Percentiles rank a stretch among this genome's conserved stretches.
phyloP scores from a whole-genome alignment of 495 filamentous ascomycete genomes.

The Polyplosphaeria fusca region DNA sequence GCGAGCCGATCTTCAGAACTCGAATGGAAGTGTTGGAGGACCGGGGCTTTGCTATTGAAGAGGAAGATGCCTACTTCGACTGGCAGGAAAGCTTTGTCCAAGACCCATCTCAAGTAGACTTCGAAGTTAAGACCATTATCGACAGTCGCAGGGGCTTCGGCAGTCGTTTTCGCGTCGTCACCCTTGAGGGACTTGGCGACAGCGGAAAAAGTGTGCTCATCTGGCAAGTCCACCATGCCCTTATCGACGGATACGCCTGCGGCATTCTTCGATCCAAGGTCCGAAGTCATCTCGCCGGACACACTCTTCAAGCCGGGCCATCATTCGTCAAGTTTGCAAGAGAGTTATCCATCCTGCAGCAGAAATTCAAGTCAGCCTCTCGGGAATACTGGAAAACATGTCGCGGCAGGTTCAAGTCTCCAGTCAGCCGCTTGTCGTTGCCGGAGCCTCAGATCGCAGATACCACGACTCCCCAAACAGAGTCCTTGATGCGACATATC shows the following conservation, averaged over 20 bases:
- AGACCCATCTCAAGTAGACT: not conserved
- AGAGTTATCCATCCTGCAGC: not conserved
- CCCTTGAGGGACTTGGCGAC: not conserved
- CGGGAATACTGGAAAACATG: not conserved
- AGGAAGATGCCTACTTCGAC: not conserved
- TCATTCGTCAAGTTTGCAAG: not conserved
- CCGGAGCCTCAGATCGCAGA: not conserved
- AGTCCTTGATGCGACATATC: not conserved
- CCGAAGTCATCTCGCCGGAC: slow-evolving; percentile 29
- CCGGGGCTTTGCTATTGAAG: not conserved
- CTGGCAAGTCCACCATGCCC: slow-evolving; percentile 19
- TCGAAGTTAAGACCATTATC: not conserved
- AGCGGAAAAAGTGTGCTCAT: slow-evolving; percentile 8
- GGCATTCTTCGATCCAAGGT: slow-evolving; percentile 1
- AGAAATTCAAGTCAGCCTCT: not conserved
- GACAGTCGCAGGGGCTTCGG: not conserved
- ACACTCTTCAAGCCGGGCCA: not conserved
- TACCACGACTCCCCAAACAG: not conserved
- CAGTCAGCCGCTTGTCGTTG: not conserved
- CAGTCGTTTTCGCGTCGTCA: slow-evolving; percentile 2
- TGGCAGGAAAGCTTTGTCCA: not conserved
- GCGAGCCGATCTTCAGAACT: slow-evolving; percentile 8
- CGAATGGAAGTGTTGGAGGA: not conserved
- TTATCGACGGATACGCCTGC: slow-evolving; percentile 10
- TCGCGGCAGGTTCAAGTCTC: not conserved